Percentiles rank a stretch among this genome's conserved stretches.
Evolutionary conservation across 441 rosid species (phyloP).

Genomic region (Populus tomentosa): DNA sequence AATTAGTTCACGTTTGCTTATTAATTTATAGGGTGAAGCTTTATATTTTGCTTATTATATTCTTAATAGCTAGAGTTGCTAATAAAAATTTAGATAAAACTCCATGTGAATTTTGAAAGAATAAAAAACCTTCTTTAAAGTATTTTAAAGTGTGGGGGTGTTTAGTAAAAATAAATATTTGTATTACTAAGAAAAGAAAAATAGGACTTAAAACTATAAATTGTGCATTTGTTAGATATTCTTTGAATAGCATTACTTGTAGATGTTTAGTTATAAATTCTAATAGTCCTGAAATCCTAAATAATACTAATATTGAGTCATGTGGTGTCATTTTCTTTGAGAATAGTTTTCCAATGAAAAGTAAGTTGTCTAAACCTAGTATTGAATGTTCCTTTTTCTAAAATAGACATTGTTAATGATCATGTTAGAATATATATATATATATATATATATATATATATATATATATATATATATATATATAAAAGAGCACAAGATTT

Average conservation of each 20-base stretch:
- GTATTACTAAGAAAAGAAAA: background rate
- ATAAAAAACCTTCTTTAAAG: background rate
- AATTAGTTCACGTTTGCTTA: background rate
- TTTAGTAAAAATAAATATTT: background rate
- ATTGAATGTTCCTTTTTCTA: background rate
- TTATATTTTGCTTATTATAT: background rate
- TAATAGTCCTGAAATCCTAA: too few species aligned
- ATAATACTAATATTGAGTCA: too few species aligned
- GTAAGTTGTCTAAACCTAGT: too few species aligned
- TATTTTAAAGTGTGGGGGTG: background rate
- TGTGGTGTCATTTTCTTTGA: background rate
- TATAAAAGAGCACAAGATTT: background rate
- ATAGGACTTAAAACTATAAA: background rate
- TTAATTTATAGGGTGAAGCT: background rate
- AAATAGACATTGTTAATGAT: background rate
- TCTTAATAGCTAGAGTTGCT: background rate
- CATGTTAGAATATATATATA: background rate
- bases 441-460: too few species aligned
- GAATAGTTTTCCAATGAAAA: background rate
- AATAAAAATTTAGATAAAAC: background rate
- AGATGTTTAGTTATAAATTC: too few species aligned
- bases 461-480: too few species aligned
- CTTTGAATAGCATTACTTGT: too few species aligned
- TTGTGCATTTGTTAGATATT: too few species aligned
- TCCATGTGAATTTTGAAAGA: background rate